phyloP scores from a whole-genome alignment of 352 stramenopile species.

The Pythium rhizo-oryzae region DNA sequence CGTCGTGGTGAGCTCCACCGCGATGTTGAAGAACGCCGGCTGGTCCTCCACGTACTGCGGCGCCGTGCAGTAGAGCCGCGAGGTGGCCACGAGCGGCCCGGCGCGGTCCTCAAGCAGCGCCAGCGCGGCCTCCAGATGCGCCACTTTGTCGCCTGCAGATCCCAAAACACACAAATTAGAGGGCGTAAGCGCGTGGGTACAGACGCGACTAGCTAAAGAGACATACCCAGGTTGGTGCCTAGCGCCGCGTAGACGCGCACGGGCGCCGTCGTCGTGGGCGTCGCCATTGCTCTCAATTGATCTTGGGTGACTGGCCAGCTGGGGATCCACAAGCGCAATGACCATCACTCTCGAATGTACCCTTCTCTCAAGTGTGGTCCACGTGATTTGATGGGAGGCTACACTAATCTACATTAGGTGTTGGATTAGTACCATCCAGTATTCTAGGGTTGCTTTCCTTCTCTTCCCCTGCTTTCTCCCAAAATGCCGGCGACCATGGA shows the following conservation, averaged over 20 bases:
- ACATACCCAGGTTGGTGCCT: conserved; percentile 74
- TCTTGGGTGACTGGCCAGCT: neutral
- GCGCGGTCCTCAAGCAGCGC: conserved; percentile 48
- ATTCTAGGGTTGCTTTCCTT: too few species aligned
- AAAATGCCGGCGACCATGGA: conserved; percentile 9
- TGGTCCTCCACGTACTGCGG: conserved; percentile 97
- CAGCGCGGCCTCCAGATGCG: conserved; percentile 68
- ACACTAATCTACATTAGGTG: neutral
- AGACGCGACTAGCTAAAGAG: neutral
- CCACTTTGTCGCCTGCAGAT: conserved; percentile 67
- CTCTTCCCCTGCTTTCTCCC: too few species aligned
- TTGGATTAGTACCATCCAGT: too few species aligned
- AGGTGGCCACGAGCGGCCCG: conserved; percentile 77
- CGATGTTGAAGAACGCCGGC: conserved; percentile 95
- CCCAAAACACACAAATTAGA: neutral
- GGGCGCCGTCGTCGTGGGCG: neutral
- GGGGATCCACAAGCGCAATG: neutral
- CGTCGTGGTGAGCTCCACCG: conserved; percentile 85
- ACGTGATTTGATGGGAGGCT: neutral
- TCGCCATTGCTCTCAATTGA: conserved; percentile 10
- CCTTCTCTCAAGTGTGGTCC: neutral
- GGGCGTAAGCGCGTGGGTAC: neutral
- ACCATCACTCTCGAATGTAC: conserved; percentile 10
- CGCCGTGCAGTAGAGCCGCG: conserved; percentile 91
- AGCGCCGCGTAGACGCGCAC: conserved; percentile 62